Base-by-base conservation (phyloP, 441 rosid species). In the Populus hybrid region DNA sequence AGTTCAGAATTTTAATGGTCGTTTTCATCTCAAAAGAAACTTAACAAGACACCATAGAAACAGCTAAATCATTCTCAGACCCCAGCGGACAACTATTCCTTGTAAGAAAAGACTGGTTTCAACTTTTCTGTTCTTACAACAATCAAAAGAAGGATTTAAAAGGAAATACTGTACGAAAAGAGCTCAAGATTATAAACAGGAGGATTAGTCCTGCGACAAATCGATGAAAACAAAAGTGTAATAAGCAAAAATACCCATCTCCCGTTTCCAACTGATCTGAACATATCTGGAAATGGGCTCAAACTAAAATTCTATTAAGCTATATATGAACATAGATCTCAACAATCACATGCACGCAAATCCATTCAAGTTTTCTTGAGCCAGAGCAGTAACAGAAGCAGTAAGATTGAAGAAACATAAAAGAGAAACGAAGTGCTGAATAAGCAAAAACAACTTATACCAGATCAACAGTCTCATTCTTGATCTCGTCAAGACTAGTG, bases 401-500 rank as follows among this genome's bases (percentile, higher is more conserved):
- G 5, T 30, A 20, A 0, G 18, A 67, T 11, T 32, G 8, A 72
- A 21, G 26, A 7, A 1, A 0, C 64, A 35, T 12, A 21, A 10
- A 30, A 30, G 63, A 23, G 8, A 12, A 34, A 59, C 4, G 26
- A 9, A 36, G 65, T 59, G 1, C 24, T n/a, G 42, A 36, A 28
- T 4, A 67, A 20, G 10, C 32, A 3, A 5, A 32, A 14, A 54
- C 38, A 26, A 3, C 32, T 30, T 30, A 68, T 88, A 88, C 92
- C 92, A 89, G 86, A 87, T 89, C 92, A 80, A 89, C 92, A 32
- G 89, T 84, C 81, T 89, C 92, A 74, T 84, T 89, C 86, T 83
- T 89, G 85, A 89, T 86, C 85, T 86, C 90, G 10, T 89, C 92
- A 12, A 89, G 92, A 67, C 80, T 78, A 40, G 74, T 78, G 42